phyloP scores from a whole-genome alignment of 208 protist genomes.

The Histomonas meleagridis region DNA sequence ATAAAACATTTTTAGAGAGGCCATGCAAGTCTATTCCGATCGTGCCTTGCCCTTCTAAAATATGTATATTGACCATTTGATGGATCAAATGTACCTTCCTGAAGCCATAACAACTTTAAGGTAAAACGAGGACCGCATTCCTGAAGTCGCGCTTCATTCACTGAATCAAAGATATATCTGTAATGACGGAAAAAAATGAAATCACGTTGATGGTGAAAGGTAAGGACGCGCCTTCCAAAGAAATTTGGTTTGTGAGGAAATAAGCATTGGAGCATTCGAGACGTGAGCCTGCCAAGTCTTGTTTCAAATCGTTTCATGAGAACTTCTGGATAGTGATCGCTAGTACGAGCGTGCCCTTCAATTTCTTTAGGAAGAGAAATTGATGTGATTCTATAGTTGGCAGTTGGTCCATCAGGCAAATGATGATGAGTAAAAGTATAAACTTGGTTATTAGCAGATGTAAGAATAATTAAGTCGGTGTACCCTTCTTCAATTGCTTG shows the following conservation, averaged over 20 bases:
- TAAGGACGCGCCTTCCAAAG: slow-evolving; percentile 62
- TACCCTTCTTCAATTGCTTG: slow-evolving; percentile 55
- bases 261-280: slow-evolving; percentile 57
- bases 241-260: slow-evolving; percentile 63
- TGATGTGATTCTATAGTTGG: slow-evolving; percentile 62
- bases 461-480: slow-evolving; percentile 65
- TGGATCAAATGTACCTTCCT: not conserved
- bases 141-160: not conserved
- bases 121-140: not conserved
- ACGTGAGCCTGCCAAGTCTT: slow-evolving; percentile 54
- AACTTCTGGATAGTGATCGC: slow-evolving; percentile 62
- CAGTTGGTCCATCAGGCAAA: slow-evolving; percentile 69
- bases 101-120: not conserved
- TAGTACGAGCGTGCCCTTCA: slow-evolving; percentile 37
- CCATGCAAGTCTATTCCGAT: not conserved
- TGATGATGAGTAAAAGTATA: slow-evolving; percentile 54
- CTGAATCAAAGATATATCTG: slow-evolving; percentile 61
- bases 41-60: slow-evolving; percentile 12
- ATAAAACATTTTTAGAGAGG: not conserved
- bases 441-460: slow-evolving; percentile 57
- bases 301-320: slow-evolving; percentile 73
- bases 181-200: slow-evolving; percentile 76
- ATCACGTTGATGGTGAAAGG: slow-evolving; percentile 69
- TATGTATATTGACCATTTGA: not conserved
- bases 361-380: slow-evolving; percentile 56